These are phyloP conservation scores for Albizia julibrissin DNA, from an alignment of 306 rosid genomes.

Conservation along the genomic window DNA sequence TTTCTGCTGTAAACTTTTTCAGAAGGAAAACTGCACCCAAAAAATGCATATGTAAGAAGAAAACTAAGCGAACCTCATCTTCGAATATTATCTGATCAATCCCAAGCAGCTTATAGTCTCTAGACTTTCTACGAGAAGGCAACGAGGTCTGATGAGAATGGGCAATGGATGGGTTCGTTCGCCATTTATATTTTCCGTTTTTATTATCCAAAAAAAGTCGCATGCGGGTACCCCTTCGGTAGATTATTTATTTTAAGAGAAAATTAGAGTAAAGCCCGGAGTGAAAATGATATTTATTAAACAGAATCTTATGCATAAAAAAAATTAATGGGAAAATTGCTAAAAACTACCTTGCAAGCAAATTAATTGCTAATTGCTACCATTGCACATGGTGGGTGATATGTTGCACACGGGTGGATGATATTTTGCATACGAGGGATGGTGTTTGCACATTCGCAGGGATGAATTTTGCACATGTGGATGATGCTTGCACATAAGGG, in stretches of 20 bases:
- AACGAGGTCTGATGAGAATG: background rate
- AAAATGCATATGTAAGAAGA: background rate
- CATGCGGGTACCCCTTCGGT: background rate
- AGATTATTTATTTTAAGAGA: background rate
- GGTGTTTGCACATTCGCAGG: no score
- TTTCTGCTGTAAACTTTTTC: background rate
- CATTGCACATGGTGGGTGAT: no score
- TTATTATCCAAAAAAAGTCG: background rate
- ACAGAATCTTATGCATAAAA: no score
- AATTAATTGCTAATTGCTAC: no score
- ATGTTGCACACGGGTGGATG: no score
- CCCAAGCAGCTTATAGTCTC: background rate
- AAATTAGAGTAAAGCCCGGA: no score
- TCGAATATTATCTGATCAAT: background rate
- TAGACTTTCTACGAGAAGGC: background rate
- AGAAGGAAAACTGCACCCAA: background rate
- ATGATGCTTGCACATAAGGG: no score
- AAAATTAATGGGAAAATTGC: no score
- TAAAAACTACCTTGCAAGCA: no score
- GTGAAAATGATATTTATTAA: no score
- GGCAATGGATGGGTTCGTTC: background rate
- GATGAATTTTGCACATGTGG: no score
- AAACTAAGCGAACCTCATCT: conserved; percentile 35
- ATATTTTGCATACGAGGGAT: no score
- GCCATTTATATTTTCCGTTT: background rate